Conservation (phyloP, 2,329 filamentous ascomycete genomes). For the Alternaria ventricosa region DNA sequence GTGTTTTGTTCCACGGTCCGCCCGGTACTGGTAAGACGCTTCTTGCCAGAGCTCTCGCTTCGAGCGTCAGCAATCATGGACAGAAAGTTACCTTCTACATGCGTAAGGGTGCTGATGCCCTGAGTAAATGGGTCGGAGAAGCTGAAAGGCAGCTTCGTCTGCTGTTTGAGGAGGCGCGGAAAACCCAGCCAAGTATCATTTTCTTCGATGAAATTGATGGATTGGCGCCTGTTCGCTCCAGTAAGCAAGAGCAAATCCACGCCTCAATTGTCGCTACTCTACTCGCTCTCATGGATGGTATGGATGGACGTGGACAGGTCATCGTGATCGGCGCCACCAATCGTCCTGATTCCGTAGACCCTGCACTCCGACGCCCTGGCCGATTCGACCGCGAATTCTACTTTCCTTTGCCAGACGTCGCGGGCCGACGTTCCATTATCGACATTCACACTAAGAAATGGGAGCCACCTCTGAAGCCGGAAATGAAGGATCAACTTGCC, state of each 20-base stretch:
- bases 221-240: constrained; percentile 91
- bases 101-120: constrained; percentile 95
- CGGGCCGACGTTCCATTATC: constrained; percentile 83
- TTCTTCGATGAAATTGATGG: constrained; percentile 99
- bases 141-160: constrained; percentile 93
- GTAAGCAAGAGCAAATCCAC: constrained; percentile 98
- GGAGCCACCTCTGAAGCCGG: constrained; percentile 75
- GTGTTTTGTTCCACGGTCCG: constrained; percentile 95
- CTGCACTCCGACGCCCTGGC: constrained; percentile 89
- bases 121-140: constrained; percentile 99
- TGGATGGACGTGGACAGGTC: constrained; percentile 72
- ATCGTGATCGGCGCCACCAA: constrained; percentile 99
- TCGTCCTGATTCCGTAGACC: constrained; percentile 93
- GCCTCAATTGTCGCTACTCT: constrained; percentile 77
- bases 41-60: constrained; percentile 90
- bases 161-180: constrained; percentile 93
- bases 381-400: constrained; percentile 98
- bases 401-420: constrained; percentile 86
- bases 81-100: constrained; percentile 99
- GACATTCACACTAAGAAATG: constrained; percentile 96
- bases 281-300: constrained; percentile 58
- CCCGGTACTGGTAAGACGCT: constrained; percentile 98
- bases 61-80: constrained; percentile 85
- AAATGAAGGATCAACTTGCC: constrained; percentile 83
- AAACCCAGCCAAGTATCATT: constrained; percentile 97